These are phyloP conservation scores for Paecilomyces sp. DNA, from an alignment of 2,329 filamentous ascomycete genomes.

Conservation along the genomic window DNA sequence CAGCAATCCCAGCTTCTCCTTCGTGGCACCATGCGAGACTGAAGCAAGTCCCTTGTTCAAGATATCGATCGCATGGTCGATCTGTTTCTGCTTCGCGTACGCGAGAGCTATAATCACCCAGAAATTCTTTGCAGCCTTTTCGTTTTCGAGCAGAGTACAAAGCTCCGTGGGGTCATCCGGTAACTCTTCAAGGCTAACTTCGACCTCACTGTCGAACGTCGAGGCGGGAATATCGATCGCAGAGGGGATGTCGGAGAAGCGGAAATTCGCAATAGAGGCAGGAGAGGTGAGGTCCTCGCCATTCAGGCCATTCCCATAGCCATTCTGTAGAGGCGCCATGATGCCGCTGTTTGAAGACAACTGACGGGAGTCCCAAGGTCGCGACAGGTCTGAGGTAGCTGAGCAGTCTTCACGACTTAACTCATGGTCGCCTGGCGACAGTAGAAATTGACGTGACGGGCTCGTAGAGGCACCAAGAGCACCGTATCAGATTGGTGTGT, in stretches of 20 bases:
- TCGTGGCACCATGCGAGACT: slow-evolving; percentile 60
- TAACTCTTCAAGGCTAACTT: slow-evolving; percentile 85
- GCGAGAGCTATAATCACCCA: slow-evolving; percentile 98
- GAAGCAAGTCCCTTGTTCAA: slow-evolving; percentile 67
- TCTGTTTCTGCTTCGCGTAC: slow-evolving; percentile 91
- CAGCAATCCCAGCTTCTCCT: slow-evolving; percentile 79
- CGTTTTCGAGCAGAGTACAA: slow-evolving; percentile 90
- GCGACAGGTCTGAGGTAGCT: slow-evolving; percentile 10
- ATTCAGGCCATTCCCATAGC: slow-evolving; percentile 47
- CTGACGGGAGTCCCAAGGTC: neutral
- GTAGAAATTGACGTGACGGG: slow-evolving; percentile 1
- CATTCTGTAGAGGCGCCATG: slow-evolving; percentile 48
- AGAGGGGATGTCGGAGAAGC: slow-evolving; percentile 56
- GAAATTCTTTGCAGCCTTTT: slow-evolving; percentile 80
- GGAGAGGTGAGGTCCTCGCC: slow-evolving; percentile 28
- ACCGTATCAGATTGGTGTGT: slow-evolving; percentile 5
- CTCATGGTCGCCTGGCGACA: neutral
- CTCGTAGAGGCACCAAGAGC: neutral
- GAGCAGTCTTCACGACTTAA: slow-evolving; percentile 21
- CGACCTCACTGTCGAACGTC: slow-evolving; percentile 63
- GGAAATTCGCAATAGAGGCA: slow-evolving; percentile 31
- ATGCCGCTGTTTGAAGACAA: slow-evolving; percentile 8
- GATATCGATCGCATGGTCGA: slow-evolving; percentile 71
- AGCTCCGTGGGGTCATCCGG: slow-evolving; percentile 92
- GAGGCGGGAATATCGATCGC: slow-evolving; percentile 59